These are phyloP conservation scores for Bathelium albidoporum DNA, from an alignment of 495 filamentous ascomycete species.

Conservation along the genomic window DNA sequence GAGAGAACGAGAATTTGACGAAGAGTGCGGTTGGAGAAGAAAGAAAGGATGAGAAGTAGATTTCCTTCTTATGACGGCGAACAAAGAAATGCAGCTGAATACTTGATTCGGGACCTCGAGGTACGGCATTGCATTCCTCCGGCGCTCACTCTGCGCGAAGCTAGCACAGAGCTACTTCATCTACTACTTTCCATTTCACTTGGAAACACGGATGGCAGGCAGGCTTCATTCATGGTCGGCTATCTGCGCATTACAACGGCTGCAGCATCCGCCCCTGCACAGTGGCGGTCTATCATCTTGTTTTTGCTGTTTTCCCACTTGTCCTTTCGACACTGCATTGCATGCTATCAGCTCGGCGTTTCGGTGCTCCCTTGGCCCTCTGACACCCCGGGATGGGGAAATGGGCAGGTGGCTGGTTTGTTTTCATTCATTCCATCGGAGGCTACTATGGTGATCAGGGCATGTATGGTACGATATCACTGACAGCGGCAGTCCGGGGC, in stretches of 20 bases:
- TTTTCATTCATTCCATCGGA: background rate
- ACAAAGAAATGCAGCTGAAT: background rate
- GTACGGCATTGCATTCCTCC: background rate
- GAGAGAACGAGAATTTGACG: background rate
- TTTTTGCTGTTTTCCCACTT: background rate
- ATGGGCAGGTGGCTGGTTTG: background rate
- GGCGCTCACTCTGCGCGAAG: background rate
- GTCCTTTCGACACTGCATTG: conserved; percentile 2
- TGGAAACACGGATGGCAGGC: background rate
- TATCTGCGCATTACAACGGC: background rate
- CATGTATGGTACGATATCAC: background rate
- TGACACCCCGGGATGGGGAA: background rate
- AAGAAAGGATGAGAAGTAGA: background rate
- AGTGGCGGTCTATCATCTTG: background rate
- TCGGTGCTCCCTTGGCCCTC: background rate
- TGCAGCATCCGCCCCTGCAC: background rate
- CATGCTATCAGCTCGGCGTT: background rate
- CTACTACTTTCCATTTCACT: background rate
- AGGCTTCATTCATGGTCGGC: background rate
- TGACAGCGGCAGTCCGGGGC: background rate
- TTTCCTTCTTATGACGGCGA: background rate
- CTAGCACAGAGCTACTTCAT: background rate
- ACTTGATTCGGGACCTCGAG: background rate
- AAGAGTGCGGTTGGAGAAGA: background rate
- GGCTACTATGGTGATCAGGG: background rate